Evolutionary conservation across 2,329 filamentous ascomycete species (phyloP), one percentile per base, ranked within the genome.

Genomic region (Pseudocercospora macadamiae): DNA sequence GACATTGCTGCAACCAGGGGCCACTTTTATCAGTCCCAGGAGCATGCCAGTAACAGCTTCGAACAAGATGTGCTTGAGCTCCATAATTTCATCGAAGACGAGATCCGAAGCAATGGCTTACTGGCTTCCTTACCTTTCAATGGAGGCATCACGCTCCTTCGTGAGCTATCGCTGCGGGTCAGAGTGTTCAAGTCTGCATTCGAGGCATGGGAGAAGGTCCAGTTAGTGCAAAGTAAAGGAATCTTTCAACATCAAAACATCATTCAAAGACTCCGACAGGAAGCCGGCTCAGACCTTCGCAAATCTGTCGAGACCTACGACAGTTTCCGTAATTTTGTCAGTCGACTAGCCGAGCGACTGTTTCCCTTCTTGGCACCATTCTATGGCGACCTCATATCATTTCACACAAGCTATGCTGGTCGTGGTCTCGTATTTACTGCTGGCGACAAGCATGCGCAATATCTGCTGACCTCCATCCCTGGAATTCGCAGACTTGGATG

Each of bases 341-440:
- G 73, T 44, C 70, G 70, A 32, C 68, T 80, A 23, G 71, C 74
- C 0, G 67, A 67, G 18, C 61, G 77, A 14, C 72, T 80, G 7
- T 77, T 76, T 59, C 74, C 74, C 3, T 76, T 71, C 66, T 74
- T 74, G 6, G 69, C 70, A 6, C 76, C 77, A 8, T 79, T 79
- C 54, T 79, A 77, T 64, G 67, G 74, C 2, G 76, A 80, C 56
- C 77, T 79, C 57, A 78, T 79, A 73, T 73, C 73, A 4, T 66
- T 79, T 2, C 74, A 77, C 63, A 71, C 72, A 42, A 77, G 73
- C 4, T 36, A 14, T 16, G 32, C 32, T 14, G 77, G 77, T 0
- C 69, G 73, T 7, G 78, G 78, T 6, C 75, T 80, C 44, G 79
- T 80, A 2, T 74, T 80, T 16, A 77, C 77, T 0, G 77, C 75